These are phyloP conservation scores for Globisporangium lucens DNA, from an alignment of 352 stramenopile species.

Conservation along the genomic window DNA sequence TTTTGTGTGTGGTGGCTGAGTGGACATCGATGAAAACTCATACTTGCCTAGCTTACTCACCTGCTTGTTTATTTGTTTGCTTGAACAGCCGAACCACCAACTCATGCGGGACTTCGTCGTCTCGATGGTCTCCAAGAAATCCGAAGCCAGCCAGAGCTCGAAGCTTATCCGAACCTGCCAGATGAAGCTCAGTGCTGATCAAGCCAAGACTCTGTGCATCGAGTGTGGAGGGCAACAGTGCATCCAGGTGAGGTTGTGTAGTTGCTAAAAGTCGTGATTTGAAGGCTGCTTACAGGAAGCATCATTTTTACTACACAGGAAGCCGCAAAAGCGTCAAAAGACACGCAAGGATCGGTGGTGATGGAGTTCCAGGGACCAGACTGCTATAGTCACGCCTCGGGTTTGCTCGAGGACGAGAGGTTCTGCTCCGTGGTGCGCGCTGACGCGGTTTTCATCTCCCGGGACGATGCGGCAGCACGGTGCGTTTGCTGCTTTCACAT, in stretches of 20 bases:
- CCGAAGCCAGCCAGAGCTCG: slow-evolving; percentile 7
- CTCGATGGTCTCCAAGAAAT: slow-evolving; percentile 19
- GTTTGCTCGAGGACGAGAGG: slow-evolving; percentile 21
- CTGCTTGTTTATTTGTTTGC: not conserved
- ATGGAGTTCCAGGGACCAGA: slow-evolving; percentile 54
- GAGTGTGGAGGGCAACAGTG: slow-evolving; percentile 13
- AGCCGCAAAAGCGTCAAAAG: slow-evolving; percentile 26
- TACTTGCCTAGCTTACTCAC: not conserved
- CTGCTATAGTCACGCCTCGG: slow-evolving; percentile 19
- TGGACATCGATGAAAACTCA: not conserved
- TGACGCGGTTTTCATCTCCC: slow-evolving; percentile 28
- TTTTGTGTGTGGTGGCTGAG: not conserved
- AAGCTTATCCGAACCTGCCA: slow-evolving; percentile 51
- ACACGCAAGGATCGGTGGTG: slow-evolving; percentile 37
- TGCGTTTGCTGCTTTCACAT: slow-evolving; percentile 16
- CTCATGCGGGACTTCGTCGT: slow-evolving; percentile 51
- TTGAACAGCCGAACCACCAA: slow-evolving; percentile 31
- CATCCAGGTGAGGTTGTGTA: not conserved
- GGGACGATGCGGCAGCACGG: slow-evolving; percentile 26
- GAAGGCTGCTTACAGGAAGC: not conserved
- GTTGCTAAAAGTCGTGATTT: not conserved
- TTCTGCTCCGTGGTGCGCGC: slow-evolving; percentile 20
- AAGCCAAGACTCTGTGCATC: slow-evolving; percentile 37
- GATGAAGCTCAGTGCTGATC: slow-evolving; percentile 37
- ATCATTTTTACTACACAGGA: slow-evolving; percentile 22